Evolutionary conservation across 148 eudicot species (phyloP).

Genomic region (Cornus florida): DNA sequence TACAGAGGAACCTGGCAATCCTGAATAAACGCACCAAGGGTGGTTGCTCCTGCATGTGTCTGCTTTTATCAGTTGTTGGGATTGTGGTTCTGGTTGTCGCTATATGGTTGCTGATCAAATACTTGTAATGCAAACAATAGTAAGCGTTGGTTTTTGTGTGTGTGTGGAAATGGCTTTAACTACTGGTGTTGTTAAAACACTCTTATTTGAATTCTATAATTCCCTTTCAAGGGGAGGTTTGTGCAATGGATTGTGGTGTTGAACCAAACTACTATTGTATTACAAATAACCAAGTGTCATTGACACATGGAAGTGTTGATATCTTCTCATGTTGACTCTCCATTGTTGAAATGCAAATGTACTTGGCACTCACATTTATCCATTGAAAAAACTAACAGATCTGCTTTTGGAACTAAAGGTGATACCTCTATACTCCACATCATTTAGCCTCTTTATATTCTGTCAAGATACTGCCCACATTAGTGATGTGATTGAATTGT

Average conservation of each 20-base stretch:
- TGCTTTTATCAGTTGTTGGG: conserved; percentile 55
- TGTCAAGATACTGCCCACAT: no score
- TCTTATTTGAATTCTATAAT: background rate
- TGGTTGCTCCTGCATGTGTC: conserved; percentile 69
- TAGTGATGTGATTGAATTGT: no score
- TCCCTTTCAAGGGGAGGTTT: background rate
- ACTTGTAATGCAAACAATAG: conserved; percentile 37
- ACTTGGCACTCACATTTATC: no score
- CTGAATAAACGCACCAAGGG: conserved; percentile 72
- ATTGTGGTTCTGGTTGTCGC: conserved; percentile 49
- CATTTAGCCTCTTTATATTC: no score
- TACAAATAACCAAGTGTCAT: no score
- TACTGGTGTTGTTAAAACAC: background rate
- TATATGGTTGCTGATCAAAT: conserved; percentile 63
- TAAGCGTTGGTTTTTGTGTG: background rate
- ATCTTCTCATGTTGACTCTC: background rate
- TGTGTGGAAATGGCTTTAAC: conserved; percentile 2
- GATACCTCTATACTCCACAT: no score
- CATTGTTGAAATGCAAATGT: no score
- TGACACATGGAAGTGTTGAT: no score
- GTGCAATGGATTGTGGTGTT: background rate
- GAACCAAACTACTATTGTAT: background rate
- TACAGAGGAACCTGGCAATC: conserved; percentile 64
- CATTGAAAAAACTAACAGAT: no score
- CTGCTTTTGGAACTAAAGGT: no score